Base-by-base conservation (phyloP, 177 flowering plant species). In the Telopea speciosissima region DNA sequence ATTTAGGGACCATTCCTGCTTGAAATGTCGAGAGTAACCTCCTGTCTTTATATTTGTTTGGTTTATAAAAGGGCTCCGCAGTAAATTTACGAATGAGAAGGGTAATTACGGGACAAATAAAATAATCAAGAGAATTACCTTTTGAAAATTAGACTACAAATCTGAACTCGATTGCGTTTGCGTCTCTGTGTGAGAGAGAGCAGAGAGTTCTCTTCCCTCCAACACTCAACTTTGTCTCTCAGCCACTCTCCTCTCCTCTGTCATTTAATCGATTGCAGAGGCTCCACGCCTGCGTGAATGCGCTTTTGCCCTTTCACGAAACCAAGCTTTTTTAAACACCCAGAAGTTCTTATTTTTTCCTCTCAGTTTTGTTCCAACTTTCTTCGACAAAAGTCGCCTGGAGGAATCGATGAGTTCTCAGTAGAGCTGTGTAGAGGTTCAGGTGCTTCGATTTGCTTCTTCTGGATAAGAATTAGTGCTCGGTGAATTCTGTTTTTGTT, bases 211-310 rank as follows among this genome's bases (percentile, higher is more conserved):
- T n/a, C n/a, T n/a, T n/a, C n/a, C n/a, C 28, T 19, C n/a, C 58
- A 21, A 58, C 59, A 16, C 59, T 16, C 19, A 14, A 2, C 58
- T 52, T 19, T 52, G 21, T 52, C 63, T 61, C 16, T 61, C 63
- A 8, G 3, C 14, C 63, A 23, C 28, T 36, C 61, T 58, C 63
- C n/a, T n/a, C n/a, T n/a, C 14, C 21, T 23, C 64, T 36, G 36
- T 24, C 52, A 62, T 70, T 28, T 42, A 61, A 42, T 69, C 72
- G 72, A 59, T 68, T 68, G 19, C 64, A 6, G 40, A 31, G 10
- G 13, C n/a, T 26, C 25, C 72, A 70, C 67, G 66, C 66, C 36
- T 70, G 45, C 74, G 65, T 56, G 36, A 65, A 65, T 71, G 73
- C 68, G n/a, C 73, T 7, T n/a, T 17, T 24, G 26, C n/a, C n/a